Evolutionary conservation across 306 rosid species (phyloP).

Genomic region (Abrus pulchellus): DNA sequence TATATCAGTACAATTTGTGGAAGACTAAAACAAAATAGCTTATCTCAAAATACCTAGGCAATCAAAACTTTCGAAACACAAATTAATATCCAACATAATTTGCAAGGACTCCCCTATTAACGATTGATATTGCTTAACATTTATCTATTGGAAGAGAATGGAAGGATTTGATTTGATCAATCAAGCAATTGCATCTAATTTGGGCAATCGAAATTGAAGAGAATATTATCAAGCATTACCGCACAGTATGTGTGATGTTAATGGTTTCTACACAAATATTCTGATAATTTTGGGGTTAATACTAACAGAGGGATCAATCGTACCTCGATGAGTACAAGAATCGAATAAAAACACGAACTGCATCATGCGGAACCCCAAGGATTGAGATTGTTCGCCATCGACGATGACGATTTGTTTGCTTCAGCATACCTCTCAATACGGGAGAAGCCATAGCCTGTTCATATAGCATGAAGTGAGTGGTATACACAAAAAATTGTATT

Average conservation of each 20-base stretch:
- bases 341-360: constrained; percentile 83
- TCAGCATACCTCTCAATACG: constrained; percentile 70
- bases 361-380: constrained; percentile 75
- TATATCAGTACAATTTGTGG: too few relatives aligned
- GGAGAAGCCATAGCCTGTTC: constrained; percentile 83
- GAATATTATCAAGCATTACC: neutral
- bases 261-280: constrained; percentile 20
- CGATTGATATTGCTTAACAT: neutral
- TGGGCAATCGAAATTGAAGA: constrained; percentile 13
- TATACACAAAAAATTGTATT: constrained; percentile 7
- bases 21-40: too few relatives aligned
- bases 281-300: constrained; percentile 4
- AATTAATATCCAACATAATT: too few relatives aligned
- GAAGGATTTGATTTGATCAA: neutral
- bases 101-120: constrained; percentile 22
- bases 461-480: constrained; percentile 40
- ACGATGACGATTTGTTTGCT: constrained; percentile 50
- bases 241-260: neutral
- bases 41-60: too few relatives aligned
- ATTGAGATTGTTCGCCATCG: constrained; percentile 62
- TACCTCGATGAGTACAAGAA: constrained; percentile 82
- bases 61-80: too few relatives aligned
- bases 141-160: constrained; percentile 4
- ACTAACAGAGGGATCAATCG: constrained; percentile 8
- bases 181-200: constrained; percentile 18